Evolutionary conservation across 495 filamentous ascomycete species (phyloP), one percentile per base, ranked within the genome.

Genomic region (Aspergillus diversus): DNA sequence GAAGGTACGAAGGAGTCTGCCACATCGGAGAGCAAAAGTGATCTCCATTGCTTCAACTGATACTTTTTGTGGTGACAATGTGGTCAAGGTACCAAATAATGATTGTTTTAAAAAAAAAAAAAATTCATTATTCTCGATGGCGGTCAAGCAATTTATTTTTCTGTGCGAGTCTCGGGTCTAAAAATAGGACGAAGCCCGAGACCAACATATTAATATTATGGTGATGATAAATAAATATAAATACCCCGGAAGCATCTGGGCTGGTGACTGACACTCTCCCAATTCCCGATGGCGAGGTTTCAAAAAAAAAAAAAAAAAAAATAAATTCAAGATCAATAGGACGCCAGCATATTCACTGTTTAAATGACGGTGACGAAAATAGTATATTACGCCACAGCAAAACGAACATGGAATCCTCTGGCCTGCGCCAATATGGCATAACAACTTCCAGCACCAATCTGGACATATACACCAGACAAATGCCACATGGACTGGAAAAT

Each of bases 351-450:
- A 57, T 61, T 55, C 58, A 61, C 58, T 66, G 59, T 27, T 46
- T 54, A 59, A 60, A 54, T 49, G 49, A 52, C 42, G 43, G 31
- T 50, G 43, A 47, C 53, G 57, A 61, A 35, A 60, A 57, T 57
- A 63, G 65, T 63, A 65, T 50, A 56, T 52, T 59, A 58, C 54
- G 60, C 49, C 39, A 63, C 54, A 65, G 60, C 33, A 57, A 53
- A 59, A 42, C 33, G 39, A 51, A 62, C 56, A 35, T 42, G 48
- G 49, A 50, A 53, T 56, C 37, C 51, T 58, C 58, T 49, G 61
- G 39, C 59, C 58, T n/a, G 55, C 35, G 55, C 49, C 51, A 49
- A 58, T 53, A 61, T 57, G 51, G 52, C 56, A 49, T 27, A 27
- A 2, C 21, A 27, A 27, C 34, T 50, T 57, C 39, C 50, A 61